Base-by-base conservation (phyloP, 164 flowering plant species). In the Sedum album region DNA sequence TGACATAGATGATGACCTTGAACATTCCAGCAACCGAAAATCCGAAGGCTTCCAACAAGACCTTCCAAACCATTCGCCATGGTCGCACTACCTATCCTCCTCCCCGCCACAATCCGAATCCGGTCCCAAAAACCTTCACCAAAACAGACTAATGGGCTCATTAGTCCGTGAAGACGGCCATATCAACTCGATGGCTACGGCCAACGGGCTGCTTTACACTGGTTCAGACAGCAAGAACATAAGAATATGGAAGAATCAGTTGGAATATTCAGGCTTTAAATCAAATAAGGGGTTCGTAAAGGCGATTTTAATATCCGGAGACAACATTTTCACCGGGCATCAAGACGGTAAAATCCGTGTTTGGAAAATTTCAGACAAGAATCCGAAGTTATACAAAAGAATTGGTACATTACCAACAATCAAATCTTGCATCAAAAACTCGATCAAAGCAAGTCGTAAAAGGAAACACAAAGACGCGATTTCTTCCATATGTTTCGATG, bases 151-250 rank as follows among this genome's bases (percentile, higher is more conserved):
- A 1, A 75, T 84, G 76, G 88, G 86, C 0, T 86, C 90, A 2
- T 70, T 84, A 0, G 77, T 84, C 6, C 85, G 90, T 1, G 88
- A 83, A 78, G 85, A 86, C 30, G 88, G 90, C 2, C 88, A 81
- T 46, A 79, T 86, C 0, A 84, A 84, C 67, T 86, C 90, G 0
- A 38, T 86, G 18, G 86, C 88, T 9, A 73, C 85, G 0, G 62
- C 80, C 0, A 82, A 84, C 7, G 85, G 83, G 26, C 66, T 84
- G 26, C 48, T 86, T 9, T 86, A 81, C 68, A 86, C 90, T 6
- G 88, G 90, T 0, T 82, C 88, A 1, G 85, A 84, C 33, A 80
- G 84, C 78, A 84, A 84, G 77, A 86, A 86, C 74, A 83, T 86
- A 21, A 66, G 85, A 31, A 84, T 86, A 0, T 86, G 90, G 90